Conservation (phyloP, 2,329 filamentous ascomycete species). For the Cryphonectria nitschkei region DNA sequence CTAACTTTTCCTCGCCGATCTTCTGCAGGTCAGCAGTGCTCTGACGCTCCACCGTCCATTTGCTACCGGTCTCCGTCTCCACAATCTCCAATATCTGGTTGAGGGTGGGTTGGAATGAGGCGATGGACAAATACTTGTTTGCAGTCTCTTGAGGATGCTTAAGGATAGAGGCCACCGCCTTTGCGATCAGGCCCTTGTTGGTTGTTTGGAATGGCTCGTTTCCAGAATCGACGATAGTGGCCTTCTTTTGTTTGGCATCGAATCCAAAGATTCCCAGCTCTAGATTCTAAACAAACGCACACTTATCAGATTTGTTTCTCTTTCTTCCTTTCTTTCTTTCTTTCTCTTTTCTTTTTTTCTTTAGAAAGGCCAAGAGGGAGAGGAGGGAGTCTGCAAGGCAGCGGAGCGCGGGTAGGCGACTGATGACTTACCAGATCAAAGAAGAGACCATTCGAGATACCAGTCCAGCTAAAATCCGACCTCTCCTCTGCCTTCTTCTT, state of each 20-base stretch:
- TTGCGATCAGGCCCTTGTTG: slow-evolving; percentile 55
- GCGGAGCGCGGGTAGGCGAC: not conserved
- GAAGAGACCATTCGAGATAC: slow-evolving; percentile 60
- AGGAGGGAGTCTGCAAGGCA: not conserved
- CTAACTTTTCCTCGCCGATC: slow-evolving; percentile 46
- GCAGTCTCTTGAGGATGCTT: slow-evolving; percentile 52
- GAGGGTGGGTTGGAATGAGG: slow-evolving; percentile 61
- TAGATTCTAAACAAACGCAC: slow-evolving; percentile 40
- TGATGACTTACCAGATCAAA: slow-evolving; percentile 59
- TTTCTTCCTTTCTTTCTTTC: slow-evolving; percentile 32
- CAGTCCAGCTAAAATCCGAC: slow-evolving; percentile 60
- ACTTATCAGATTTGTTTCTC: too few relatives aligned
- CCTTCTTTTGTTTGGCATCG: slow-evolving; percentile 51
- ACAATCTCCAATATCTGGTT: slow-evolving; percentile 57
- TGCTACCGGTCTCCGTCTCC: slow-evolving; percentile 55
- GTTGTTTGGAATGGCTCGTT: slow-evolving; percentile 54
- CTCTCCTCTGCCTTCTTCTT: slow-evolving; percentile 50
- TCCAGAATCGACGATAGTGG: slow-evolving; percentile 60
- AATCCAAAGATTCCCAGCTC: slow-evolving; percentile 54
- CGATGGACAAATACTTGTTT: slow-evolving; percentile 61
- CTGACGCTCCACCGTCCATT: slow-evolving; percentile 51
- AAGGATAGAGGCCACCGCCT: slow-evolving; percentile 55
- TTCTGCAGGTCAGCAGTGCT: slow-evolving; percentile 41
- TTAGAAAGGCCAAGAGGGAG: not conserved
- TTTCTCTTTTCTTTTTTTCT: slow-evolving; percentile 34